Base-by-base conservation (phyloP, 2,329 filamentous ascomycete genomes). In the Diaporthe ampelina region DNA sequence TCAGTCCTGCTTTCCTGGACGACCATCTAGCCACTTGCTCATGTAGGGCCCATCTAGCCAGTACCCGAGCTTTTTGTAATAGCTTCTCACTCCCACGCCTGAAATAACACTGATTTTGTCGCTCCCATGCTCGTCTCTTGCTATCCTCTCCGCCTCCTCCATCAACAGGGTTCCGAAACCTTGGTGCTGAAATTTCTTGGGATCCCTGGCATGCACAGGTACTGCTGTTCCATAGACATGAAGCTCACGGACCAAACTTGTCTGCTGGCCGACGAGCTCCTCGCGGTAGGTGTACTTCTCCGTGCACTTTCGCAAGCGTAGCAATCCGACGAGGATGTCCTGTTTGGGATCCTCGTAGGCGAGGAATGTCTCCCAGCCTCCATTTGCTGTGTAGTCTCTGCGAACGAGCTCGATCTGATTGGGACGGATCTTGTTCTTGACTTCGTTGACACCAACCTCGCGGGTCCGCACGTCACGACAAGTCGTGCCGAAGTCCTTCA, bases 311-410 rank as follows among this genome's bases (percentile, higher is more conserved):
- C 97, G 91, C 77, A 99, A 85, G 24, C 97, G 92, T 73, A 99
- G 88, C 48, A 99, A 86, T 1, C 94, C 97, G 74, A 99, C 97
- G 4, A 99, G 87, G 73, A 99, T 99, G 82, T 99, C 97, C 83
- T 99, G 97, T 86, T 98, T 98, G 0, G 97, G 96, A 79, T 99
- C 97, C 82, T 99, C 97, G 81, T 99, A 99, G 1, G 97, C 95
- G 7, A 99, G 87, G 85, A 99, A 99, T 0, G 97, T 99, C 84
- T 99, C 97, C 97, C 97, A 99, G 32, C 97, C 97, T 52, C 94
- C 95, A 82, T 99, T 99, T 78, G 97, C 97, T 0, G 91, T 90
- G 83, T 99, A 99, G 85, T 99, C 97, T 77, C 97, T 90, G 35
- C 97, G 93, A 40, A 99, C 93, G 26, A 99, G 91, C 86, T 99